Evolutionary conservation across 441 rosid species (phyloP), one percentile per base, ranked within the genome.

Genomic region (Manihot esculenta): DNA sequence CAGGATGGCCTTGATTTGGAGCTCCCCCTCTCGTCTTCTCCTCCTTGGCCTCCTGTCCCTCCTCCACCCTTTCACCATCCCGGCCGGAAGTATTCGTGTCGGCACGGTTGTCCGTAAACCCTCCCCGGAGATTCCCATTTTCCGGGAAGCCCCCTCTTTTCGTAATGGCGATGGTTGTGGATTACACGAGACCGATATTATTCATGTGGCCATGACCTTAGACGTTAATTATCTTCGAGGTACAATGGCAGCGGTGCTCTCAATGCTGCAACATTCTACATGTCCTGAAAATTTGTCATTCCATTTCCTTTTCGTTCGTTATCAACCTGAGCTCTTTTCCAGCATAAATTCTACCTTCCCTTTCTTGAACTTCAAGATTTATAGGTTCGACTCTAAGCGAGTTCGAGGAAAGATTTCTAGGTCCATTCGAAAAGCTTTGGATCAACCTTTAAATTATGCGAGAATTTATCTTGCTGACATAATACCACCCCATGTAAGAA

Each of bases 211-310:
- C 5, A 90, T 90, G 94, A 88, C 96, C 44, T 85, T 92, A 0
- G 96, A 92, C 63, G 85, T 81, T 26, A 90, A 88, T 76, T 90
- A 90, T 69, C 85, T 90, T 44, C 85, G 96, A 7, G 96, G 96
- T 3, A 90, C 97, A 51, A 87, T 90, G 92, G 94, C 94, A 0
- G 94, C 97, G 0, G 82, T 87, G n/a, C 78, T 90, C 54, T 90
- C 93, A 20, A 76, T 88, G 73, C 76, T 92, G 10, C 91, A 85
- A 61, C 93, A 90, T 72, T 87, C 93, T 0, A 78, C 85, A 0
- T 90, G 94, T 64, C 93, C 96, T 1, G 90, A 88, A 63, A 88
- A 85, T 81, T 66, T 92, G n/a, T 77, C 84, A 11, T 92, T 90
- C 74, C 97, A 87, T 83, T 92, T 92, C 79, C 88, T 89, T 13